These are phyloP conservation scores for Eucalyptus sp. DNA, from an alignment of 345 rosid species.

Conservation along the genomic window DNA sequence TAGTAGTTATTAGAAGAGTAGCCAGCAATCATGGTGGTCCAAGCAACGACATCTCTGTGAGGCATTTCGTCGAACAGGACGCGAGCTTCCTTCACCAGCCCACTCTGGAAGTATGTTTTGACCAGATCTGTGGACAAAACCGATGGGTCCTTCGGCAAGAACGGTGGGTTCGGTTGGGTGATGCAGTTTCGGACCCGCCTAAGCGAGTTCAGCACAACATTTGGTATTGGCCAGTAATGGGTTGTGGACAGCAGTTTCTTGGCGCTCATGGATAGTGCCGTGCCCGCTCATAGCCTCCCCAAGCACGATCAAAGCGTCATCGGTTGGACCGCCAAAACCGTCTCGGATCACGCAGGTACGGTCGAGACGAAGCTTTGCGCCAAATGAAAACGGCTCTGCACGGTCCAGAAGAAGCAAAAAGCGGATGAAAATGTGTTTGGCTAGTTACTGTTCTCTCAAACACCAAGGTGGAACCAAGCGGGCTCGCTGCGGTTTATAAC, in stretches of 20 bases:
- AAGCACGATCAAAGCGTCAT: neutral
- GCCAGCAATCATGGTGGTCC: conserved; percentile 62
- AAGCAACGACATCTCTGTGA: conserved; percentile 57
- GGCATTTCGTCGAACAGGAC: conserved; percentile 63
- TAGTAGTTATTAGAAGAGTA: conserved; percentile 34
- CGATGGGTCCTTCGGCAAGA: conserved; percentile 29
- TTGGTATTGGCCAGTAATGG: conserved; percentile 21
- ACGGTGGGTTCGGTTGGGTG: conserved; percentile 1
- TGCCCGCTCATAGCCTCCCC: neutral
- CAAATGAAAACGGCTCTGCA: neutral
- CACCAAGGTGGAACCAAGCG: neutral
- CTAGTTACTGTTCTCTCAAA: neutral
- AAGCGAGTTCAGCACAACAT: conserved; percentile 24
- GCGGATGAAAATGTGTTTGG: neutral
- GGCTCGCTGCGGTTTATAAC: neutral
- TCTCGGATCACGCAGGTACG: neutral
- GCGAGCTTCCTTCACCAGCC: conserved; percentile 30
- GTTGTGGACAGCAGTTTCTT: conserved; percentile 1
- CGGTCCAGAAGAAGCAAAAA: neutral
- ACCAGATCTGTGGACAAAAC: conserved; percentile 62
- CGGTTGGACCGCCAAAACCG: neutral
- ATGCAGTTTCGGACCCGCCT: conserved; percentile 14
- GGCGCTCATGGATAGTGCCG: neutral
- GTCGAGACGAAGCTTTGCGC: neutral
- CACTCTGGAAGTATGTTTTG: conserved; percentile 30